phyloP scores from a whole-genome alignment of 2,329 filamentous ascomycete species.

The Tolypocladium inflatum region DNA sequence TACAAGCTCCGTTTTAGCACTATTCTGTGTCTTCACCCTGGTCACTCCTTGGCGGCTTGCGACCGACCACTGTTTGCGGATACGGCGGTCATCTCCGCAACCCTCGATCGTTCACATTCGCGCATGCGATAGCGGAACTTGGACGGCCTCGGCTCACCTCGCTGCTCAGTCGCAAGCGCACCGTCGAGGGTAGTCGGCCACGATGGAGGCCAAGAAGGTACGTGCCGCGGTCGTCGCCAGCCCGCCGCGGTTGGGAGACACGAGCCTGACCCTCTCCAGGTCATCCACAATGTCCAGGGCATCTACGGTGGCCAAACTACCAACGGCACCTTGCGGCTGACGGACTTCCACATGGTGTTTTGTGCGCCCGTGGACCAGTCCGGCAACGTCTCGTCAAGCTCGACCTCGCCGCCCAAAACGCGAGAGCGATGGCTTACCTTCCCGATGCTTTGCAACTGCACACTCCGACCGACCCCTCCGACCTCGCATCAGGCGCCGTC shows the following conservation, averaged over 20 bases:
- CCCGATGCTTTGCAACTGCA: conserved; percentile 78
- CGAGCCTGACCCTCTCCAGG: conserved; percentile 17
- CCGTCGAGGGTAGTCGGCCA: conserved; percentile 1
- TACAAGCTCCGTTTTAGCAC: background rate
- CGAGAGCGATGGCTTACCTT: conserved; percentile 89
- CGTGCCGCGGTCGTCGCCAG: conserved; percentile 4
- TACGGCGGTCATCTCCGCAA: background rate
- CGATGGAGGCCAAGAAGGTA: conserved; percentile 34
- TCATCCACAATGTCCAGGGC: conserved; percentile 50
- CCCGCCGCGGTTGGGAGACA: background rate
- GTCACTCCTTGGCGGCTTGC: background rate
- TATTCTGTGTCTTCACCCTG: background rate
- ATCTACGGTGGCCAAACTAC: conserved; percentile 49
- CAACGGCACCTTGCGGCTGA: conserved; percentile 48
- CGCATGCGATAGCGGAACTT: background rate
- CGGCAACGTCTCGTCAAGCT: conserved; percentile 9
- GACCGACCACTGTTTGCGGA: background rate
- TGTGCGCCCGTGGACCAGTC: conserved; percentile 29
- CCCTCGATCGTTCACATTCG: background rate
- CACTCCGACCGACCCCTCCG: conserved; percentile 63
- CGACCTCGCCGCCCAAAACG: conserved; percentile 19
- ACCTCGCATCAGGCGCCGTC: conserved; percentile 64
- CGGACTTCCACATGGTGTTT: conserved; percentile 53
- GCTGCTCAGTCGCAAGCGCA: background rate
- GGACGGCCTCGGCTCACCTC: background rate